Evolutionary conservation across 1,284 basidiomycete species (phyloP), one percentile per base, ranked within the genome.

Genomic region (Abortiporus biennis): DNA sequence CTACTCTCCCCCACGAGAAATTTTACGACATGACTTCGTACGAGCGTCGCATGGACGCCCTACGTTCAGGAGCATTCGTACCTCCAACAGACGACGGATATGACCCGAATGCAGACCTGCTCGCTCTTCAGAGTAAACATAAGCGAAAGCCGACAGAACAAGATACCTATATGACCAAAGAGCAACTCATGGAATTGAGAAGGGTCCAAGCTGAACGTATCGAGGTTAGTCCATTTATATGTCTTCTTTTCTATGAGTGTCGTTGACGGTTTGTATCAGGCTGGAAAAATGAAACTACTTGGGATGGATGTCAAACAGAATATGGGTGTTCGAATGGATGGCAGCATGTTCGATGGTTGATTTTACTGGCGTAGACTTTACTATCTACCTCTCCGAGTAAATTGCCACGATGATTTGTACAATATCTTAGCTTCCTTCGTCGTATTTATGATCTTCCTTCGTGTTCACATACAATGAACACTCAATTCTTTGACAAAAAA

Each of bases 1-100:
- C 90, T 6, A 92, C 90, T 2, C 71, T 93, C 2, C 86, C 92
- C 2, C 85, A 93, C 55, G 89, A 93, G 59, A 94, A 94, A 62
- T 94, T 91, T 62, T 93, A 93, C 63, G 76, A 91, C 55, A 87
- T 93, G 71, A 76, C 77, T 36, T 72, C 75, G 8, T 91, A 90
- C 58, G 86, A 91, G 48, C 68, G 70, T 19, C 79, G 85, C 36
- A 93, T 93, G 92, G 63, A 73, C 21, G 79, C 87, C 22, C 67
- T 94, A 39, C 79, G 90, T 23, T 72, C 80, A 23, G 92, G 92
- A 32, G 87, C 89, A 53, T 81, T 76, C 44, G 62, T 90, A 2
- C 84, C 85, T 0, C 78, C 84, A 3, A 54, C 76, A 2, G 72
- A 79, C 42, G 78, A 80, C 54, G 47, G 60, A 4, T 95, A 94